Conservation (phyloP, 192 early-diverging fungal genomes). For the Podila minutissima region DNA sequence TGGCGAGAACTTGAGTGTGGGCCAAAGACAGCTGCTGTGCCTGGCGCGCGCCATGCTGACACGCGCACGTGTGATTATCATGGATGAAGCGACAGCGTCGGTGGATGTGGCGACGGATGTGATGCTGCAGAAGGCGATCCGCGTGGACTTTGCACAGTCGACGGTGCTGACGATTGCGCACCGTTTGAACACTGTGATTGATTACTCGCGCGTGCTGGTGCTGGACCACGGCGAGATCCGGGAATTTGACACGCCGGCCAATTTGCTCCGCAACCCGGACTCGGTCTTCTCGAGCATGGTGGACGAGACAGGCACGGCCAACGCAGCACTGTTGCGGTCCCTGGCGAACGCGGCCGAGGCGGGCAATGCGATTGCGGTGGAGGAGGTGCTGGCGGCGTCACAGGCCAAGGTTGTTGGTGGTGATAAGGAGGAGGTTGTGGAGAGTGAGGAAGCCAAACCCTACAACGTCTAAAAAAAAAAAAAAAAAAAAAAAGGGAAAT, state of each 20-base stretch:
- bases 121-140: slow-evolving; percentile 69
- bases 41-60: slow-evolving; percentile 84
- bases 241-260: slow-evolving; percentile 63
- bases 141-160: slow-evolving; percentile 59
- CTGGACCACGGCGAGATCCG: slow-evolving; percentile 55
- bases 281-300: slow-evolving; percentile 68
- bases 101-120: slow-evolving; percentile 76
- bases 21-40: slow-evolving; percentile 87
- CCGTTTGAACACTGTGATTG: slow-evolving; percentile 61
- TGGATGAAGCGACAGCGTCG: slow-evolving; percentile 63
- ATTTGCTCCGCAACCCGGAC: slow-evolving; percentile 53
- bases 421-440: background rate
- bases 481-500: too few relatives aligned
- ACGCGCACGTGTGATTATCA: slow-evolving; percentile 61
- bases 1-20: slow-evolving; percentile 81
- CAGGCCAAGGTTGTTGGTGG: background rate
- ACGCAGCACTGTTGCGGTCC: slow-evolving; percentile 63
- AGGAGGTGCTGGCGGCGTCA: slow-evolving; percentile 20
- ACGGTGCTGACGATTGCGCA: slow-evolving; percentile 74
- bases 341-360: slow-evolving; percentile 55
- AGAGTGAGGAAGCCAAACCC: too few relatives aligned
- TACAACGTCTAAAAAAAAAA: too few relatives aligned
- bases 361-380: slow-evolving; percentile 19
- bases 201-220: slow-evolving; percentile 53
- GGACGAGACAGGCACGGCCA: slow-evolving; percentile 72